Evolutionary conservation across 495 filamentous ascomycete species (phyloP), one percentile per base, ranked within the genome.

Genomic region (Aspergillus panamensis): DNA sequence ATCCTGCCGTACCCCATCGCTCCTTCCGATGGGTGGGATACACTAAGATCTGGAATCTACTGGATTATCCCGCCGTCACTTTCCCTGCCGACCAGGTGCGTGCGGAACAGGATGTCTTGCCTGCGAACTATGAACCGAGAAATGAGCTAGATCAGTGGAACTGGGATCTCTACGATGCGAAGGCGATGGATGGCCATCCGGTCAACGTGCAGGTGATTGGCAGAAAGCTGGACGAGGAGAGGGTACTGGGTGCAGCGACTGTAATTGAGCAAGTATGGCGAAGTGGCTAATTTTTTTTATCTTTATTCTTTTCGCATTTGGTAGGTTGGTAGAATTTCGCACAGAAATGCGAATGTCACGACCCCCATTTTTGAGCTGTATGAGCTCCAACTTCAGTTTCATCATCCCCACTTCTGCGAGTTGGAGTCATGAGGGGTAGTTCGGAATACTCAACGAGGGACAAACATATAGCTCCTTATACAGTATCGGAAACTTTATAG

Each of bases 21-120:
- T 66, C 59, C 61, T 75, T 82, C 57, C 69, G 65, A 10, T 77
- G 75, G 73, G 71, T 84, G 47, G 77, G 78, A 0, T 91, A 89
- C 61, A 87, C 84, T 0, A 74, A 77, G 42, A 82, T 87, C 58
- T 90, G 87, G 86, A 89, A 91, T 65, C 62, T 89, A 33, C 68
- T 89, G 0, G 85, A 89, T 63, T 89, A 85, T 62, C 80, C 81
- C 8, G 72, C 77, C 25, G 70, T 84, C 32, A 78, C 80, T 6
- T 69, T 87, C 45, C 84, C 84, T 1, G 77, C 86, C 19, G 74
- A 77, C 17, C 67, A 72, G 25, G 81, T 80, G 8, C 75, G 66
- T n/a, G 73, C 73, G 8, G 77, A 80, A 39, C 72, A 74, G 57
- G 73, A 77, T 51, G 72, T 76, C 55, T 59, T 72, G 52, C 69